Evolutionary conservation across 163 green algal species (phyloP).

Genomic region (Chlamydomonas reinhardtii): DNA sequence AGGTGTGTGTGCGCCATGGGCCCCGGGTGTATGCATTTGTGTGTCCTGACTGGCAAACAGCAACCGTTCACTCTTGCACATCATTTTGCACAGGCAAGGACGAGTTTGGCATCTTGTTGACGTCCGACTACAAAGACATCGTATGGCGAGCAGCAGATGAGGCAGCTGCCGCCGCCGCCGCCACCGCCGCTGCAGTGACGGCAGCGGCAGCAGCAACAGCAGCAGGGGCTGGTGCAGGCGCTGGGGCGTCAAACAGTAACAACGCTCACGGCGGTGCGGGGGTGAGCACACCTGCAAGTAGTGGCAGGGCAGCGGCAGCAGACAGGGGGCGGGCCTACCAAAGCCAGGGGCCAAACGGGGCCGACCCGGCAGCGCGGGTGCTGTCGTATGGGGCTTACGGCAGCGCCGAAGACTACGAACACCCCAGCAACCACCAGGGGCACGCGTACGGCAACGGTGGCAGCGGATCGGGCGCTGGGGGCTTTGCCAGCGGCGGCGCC

Average conservation of each 20-base stretch:
- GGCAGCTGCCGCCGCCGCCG: neutral
- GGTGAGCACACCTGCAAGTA: neutral
- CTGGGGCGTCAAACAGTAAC: neutral
- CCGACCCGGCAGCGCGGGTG: no score
- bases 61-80: no score
- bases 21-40: no score
- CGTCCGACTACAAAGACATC: neutral
- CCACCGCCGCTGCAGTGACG: neutral
- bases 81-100: constrained; percentile 1
- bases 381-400: neutral
- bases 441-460: neutral
- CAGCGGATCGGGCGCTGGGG: neutral
- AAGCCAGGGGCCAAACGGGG: no score
- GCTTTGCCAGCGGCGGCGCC: neutral
- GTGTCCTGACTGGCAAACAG: no score
- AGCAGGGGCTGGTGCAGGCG: neutral
- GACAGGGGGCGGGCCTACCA: no score
- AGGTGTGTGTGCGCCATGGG: neutral
- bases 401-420: neutral
- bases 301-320: no score
- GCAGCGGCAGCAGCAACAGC: neutral
- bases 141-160: neutral
- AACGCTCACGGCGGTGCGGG: no score
- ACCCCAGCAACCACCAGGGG: no score
- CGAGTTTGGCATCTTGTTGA: constrained; percentile 29